Percentiles rank a stretch among this genome's conserved stretches.
Conservation (phyloP, 2,329 filamentous ascomycete species). For the Aspergillus pseudoglaucus region DNA sequence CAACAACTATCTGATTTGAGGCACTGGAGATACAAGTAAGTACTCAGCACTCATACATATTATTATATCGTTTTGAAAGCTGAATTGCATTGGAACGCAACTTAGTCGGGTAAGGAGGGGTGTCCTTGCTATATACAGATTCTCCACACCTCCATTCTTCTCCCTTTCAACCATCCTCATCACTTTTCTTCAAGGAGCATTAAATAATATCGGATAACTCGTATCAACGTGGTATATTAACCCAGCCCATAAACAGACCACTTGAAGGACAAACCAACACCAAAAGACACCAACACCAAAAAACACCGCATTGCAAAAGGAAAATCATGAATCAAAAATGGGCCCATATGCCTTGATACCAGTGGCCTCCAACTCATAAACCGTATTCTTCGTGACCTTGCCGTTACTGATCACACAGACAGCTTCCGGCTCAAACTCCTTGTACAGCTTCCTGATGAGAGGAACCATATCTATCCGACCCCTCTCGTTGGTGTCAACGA, state of each 20-base stretch:
- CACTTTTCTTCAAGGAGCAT: not conserved
- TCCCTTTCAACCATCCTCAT: not conserved
- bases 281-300: constrained; percentile 2
- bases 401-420: constrained; percentile 69
- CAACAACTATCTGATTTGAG: no score
- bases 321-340: constrained; percentile 60
- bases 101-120: not conserved
- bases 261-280: constrained; percentile 2
- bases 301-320: not conserved
- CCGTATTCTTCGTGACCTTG: constrained; percentile 59
- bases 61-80: not conserved
- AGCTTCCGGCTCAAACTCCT: constrained; percentile 52
- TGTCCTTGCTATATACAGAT: not conserved
- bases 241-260: not conserved
- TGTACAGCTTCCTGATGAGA: constrained; percentile 47
- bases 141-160: not conserved
- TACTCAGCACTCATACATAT: not conserved
- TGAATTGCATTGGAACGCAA: not conserved
- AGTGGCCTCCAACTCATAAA: constrained; percentile 61
- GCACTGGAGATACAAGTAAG: not conserved
- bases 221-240: not conserved
- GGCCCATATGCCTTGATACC: constrained; percentile 65
- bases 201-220: no score
- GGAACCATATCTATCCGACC: constrained; percentile 58
- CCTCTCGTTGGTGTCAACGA: constrained; percentile 58